These are phyloP conservation scores for Naumovozyma dairenensis DNA, from an alignment of 805 yeast species.

Conservation along the genomic window DNA sequence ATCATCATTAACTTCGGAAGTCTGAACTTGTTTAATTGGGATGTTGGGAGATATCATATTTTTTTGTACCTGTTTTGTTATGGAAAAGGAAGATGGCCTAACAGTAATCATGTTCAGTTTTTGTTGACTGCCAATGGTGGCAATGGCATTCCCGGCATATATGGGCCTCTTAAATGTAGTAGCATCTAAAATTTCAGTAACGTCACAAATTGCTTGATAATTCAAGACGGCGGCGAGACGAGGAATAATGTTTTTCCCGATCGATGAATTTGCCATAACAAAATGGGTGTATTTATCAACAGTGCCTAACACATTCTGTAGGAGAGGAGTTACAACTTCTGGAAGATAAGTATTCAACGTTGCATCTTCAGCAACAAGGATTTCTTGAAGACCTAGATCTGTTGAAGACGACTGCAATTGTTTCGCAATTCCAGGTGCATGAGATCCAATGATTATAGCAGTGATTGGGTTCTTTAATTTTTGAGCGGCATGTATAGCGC, in stretches of 20 bases:
- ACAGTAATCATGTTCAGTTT: conserved; percentile 60
- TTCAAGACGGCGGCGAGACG: conserved; percentile 79
- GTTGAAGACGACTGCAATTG: conserved; percentile 18
- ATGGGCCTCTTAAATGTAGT: conserved; percentile 85
- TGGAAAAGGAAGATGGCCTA: conserved; percentile 67
- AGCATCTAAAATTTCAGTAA: conserved; percentile 53
- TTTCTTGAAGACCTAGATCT: conserved; percentile 34
- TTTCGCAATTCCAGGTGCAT: conserved; percentile 42
- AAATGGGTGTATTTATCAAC: conserved; percentile 50
- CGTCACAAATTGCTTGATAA: conserved; percentile 80
- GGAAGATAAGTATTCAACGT: conserved; percentile 66
- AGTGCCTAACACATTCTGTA: conserved; percentile 30
- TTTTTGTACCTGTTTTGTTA: background rate
- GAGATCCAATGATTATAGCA: conserved; percentile 65
- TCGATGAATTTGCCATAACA: conserved; percentile 72
- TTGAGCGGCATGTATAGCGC: conserved; percentile 68
- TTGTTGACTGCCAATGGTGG: conserved; percentile 69
- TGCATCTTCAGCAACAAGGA: conserved; percentile 40
- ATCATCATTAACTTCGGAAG: background rate
- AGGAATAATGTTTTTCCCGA: conserved; percentile 81
- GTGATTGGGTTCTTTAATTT: conserved; percentile 59
- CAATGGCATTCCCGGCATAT: conserved; percentile 89
- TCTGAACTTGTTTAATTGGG: background rate
- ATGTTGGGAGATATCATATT: background rate
- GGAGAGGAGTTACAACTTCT: conserved; percentile 71